Evolutionary conservation across 129 eudicot genomes (phyloP).

Genomic region (Tagetes patula): DNA sequence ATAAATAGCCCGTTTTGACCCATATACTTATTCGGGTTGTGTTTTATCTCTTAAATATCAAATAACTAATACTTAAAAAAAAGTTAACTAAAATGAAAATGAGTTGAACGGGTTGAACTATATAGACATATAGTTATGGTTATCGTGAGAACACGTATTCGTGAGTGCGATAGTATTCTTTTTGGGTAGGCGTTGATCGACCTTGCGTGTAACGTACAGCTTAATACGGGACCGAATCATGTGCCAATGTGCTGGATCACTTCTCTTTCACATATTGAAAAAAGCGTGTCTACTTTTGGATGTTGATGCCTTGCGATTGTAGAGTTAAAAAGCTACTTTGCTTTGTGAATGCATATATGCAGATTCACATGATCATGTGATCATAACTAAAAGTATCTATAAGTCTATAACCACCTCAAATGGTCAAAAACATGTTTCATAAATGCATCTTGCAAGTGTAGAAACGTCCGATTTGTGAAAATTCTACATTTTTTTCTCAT

Average conservation of each 20-base stretch:
- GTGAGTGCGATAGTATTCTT: background rate
- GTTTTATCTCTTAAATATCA: background rate
- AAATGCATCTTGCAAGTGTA: conserved; percentile 5
- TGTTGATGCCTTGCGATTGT: background rate
- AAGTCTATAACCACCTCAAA: background rate
- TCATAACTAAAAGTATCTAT: too few species aligned
- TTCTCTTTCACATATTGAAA: conserved; percentile 1
- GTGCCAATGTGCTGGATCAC: background rate
- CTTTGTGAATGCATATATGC: background rate
- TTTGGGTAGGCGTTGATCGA: background rate
- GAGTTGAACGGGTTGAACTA: conserved; percentile 10
- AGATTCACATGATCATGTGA: background rate
- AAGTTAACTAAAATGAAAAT: background rate
- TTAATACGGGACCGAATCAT: background rate
- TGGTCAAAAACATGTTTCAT: background rate
- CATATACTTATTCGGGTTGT: background rate
- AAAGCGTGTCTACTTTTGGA: background rate
- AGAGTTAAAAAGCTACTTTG: background rate
- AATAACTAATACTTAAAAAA: background rate
- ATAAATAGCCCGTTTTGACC: background rate
- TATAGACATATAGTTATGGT: background rate
- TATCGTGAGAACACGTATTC: background rate
- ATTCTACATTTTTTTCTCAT: too few species aligned
- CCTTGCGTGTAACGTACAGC: background rate
- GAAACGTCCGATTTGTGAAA: background rate